A percentile compares a stretch with the other conserved stretches of the same genome.
Evolutionary conservation across 2,329 filamentous ascomycete genomes (phyloP).

Genomic region (Neospermospora avenae): DNA sequence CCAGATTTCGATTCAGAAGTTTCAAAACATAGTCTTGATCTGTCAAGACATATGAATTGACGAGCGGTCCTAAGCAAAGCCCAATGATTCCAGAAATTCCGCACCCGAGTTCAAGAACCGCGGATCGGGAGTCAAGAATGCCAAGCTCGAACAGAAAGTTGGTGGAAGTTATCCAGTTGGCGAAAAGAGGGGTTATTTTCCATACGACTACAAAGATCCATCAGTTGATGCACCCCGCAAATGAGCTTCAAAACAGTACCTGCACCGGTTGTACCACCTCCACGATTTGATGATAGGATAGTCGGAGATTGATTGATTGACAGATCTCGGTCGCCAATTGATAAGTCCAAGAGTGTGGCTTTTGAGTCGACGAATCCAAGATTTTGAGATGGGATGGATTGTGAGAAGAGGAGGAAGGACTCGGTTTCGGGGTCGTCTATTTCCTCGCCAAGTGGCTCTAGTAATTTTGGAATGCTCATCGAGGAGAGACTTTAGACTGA

Average conservation of each 20-base stretch:
- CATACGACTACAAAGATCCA: conserved; percentile 64
- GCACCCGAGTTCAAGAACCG: conserved; percentile 79
- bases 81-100: conserved; percentile 81
- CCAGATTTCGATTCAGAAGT: conserved; percentile 72
- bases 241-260: conserved; percentile 40
- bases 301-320: conserved; percentile 80
- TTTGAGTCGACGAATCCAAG: conserved; percentile 82
- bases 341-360: conserved; percentile 61
- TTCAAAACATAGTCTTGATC: conserved; percentile 85
- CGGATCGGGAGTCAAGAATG: conserved; percentile 52
- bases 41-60: conserved; percentile 69
- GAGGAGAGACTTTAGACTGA: neutral
- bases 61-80: conserved; percentile 58
- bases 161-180: conserved; percentile 68
- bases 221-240: conserved; percentile 3
- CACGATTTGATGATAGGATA: conserved; percentile 72
- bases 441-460: conserved; percentile 45
- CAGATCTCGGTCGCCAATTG: conserved; percentile 66
- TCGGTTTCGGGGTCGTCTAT: conserved; percentile 64
- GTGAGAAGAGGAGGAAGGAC: conserved; percentile 82
- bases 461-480: conserved; percentile 37
- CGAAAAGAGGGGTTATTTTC: conserved; percentile 83
- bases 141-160: conserved; percentile 60
- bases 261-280: conserved; percentile 71
- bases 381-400: conserved; percentile 67